Evolutionary conservation across 2,329 filamentous ascomycete species (phyloP), one percentile per base, ranked within the genome.

Genomic region (Waltergamsia citrina): DNA sequence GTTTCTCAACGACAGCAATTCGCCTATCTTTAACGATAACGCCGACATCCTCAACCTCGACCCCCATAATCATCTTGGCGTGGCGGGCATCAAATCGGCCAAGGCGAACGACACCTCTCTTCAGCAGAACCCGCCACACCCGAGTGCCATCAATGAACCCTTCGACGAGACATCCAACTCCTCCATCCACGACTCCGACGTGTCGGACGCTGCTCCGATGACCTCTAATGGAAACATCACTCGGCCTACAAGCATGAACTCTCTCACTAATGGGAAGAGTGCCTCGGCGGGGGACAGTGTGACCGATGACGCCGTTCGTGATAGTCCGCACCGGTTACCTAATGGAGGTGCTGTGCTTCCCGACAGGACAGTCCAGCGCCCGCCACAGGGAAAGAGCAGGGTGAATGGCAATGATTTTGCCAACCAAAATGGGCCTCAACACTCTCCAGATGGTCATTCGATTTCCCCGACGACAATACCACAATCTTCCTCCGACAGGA

Each of bases 191-290:
- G 65, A 64, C 41, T 72, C 70, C 39, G 62, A 67, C 48, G 57
- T 57, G 39, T 74, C 67, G 43, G 69, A 65, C 46, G 51, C 54
- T 29, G 55, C 53, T 40, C 56, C 55, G 29, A 52, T 54, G 43
- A 62, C 56, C 11, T 16, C 35, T 53, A 60, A 65, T 58, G 66
- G 60, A 43, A 56, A 53, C 48, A 46, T 44, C 32, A 60, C 59
- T 39, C 51, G 53, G 30, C 56, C 59, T 6, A 69, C 73, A 49
- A 78, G 69, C 57, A 71, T 78, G 59, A 72, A 65, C 54, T 68
- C 73, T 24, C 49, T 74, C 49, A 67, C 70, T 44, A 78, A 79
- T 51, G 73, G 69, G 43, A 65, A 63, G 45, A 60, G 65, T 37
- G 49, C 51, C 40, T 53, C 54, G 36, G 51, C 48, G 39, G 48